Percentiles rank a stretch among this genome's conserved stretches.
phyloP scores from a whole-genome alignment of 1,284 basidiomycete species.

The Exobasidium rhododendri region DNA sequence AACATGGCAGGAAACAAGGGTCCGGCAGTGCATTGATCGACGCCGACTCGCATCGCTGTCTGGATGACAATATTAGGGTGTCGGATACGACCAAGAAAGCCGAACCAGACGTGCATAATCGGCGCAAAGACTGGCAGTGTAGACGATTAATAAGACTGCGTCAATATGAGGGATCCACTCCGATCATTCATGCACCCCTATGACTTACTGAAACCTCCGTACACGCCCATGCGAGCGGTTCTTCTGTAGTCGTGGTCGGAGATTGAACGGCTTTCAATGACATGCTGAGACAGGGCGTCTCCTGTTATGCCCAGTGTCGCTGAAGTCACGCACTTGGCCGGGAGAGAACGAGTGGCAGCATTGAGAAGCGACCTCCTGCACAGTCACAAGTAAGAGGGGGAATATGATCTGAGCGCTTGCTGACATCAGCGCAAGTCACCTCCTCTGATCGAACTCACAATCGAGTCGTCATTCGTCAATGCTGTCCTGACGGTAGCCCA shows the following conservation, averaged over 20 bases:
- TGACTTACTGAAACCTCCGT: no score
- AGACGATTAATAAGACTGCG: no score
- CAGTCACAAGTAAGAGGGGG: no score
- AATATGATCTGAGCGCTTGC: no score
- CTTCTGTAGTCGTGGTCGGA: background rate
- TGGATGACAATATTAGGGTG: background rate
- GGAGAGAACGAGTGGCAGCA: background rate
- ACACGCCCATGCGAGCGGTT: background rate
- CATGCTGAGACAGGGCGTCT: background rate
- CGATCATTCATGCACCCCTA: no score
- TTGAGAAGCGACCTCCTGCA: background rate
- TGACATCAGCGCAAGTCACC: no score
- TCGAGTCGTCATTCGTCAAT: no score
- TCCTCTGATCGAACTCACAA: no score
- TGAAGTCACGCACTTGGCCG: background rate
- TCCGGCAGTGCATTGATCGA: background rate
- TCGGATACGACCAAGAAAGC: background rate
- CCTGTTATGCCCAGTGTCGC: background rate
- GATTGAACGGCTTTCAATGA: background rate
- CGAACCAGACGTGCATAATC: background rate
- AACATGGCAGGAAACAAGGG: background rate
- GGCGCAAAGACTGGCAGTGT: background rate
- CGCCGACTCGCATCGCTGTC: background rate
- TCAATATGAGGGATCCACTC: no score
- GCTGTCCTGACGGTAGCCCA: no score